A percentile compares a stretch with the other conserved stretches of the same genome.
phyloP scores from a whole-genome alignment of 257 asterid species.

The Jacaranda mimosifolia region DNA sequence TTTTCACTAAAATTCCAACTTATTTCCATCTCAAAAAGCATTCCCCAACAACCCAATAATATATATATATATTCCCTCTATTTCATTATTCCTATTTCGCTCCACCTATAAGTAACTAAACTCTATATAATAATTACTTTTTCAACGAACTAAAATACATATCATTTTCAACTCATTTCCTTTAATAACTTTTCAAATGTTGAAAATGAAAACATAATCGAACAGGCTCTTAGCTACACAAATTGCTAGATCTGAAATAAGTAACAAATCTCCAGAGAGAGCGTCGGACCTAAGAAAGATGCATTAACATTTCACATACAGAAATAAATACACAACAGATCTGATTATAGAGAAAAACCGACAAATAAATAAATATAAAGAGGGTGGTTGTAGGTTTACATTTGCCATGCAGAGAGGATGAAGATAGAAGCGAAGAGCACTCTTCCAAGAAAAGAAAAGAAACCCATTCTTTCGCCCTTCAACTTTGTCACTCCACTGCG shows the following conservation, averaged over 20 bases:
- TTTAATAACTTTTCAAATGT: too few relatives aligned
- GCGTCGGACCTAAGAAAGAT: slow-evolving; percentile 2
- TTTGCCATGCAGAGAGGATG: slow-evolving; percentile 98
- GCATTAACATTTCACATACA: slow-evolving; percentile 1
- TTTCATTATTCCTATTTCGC: too few relatives aligned
- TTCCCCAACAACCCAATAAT: too few relatives aligned
- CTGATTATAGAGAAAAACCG: slow-evolving; percentile 32
- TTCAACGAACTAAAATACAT: too few relatives aligned
- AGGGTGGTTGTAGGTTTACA: slow-evolving; percentile 46
- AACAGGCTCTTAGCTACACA: not conserved
- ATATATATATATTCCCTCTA: too few relatives aligned
- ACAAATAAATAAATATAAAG: not conserved
- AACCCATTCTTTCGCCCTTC: slow-evolving; percentile 64
- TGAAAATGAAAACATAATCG: too few relatives aligned
- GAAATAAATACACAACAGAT: slow-evolving; percentile 44
- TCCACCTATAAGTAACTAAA: too few relatives aligned
- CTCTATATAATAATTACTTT: too few relatives aligned
- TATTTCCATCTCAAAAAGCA: too few relatives aligned
- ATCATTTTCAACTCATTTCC: too few relatives aligned
- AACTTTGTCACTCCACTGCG: slow-evolving; percentile 29
- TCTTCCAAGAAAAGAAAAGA: slow-evolving; percentile 88
- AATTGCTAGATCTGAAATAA: slow-evolving; percentile 30
- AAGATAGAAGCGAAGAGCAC: slow-evolving; percentile 86
- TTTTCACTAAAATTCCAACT: too few relatives aligned
- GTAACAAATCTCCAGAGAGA: not conserved